Evolutionary conservation across 2,329 filamentous ascomycete genomes (phyloP).

Genomic region (Aureobasidium musti): DNA sequence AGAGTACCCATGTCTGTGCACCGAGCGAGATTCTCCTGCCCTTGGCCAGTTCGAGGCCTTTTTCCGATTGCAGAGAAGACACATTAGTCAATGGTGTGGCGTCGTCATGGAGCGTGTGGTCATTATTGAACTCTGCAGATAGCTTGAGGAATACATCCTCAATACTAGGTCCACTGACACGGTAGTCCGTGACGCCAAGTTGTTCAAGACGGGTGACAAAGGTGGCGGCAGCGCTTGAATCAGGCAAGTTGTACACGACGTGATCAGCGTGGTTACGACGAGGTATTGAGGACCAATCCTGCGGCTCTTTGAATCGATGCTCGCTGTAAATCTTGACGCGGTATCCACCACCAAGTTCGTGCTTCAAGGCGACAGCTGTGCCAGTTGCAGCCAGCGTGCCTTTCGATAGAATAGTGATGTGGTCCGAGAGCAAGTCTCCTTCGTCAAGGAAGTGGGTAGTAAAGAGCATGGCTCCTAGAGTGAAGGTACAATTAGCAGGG

Average conservation of each 20-base stretch:
- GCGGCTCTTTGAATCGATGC: constrained; percentile 46
- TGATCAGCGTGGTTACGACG: constrained; percentile 65
- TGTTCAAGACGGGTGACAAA: constrained; percentile 71
- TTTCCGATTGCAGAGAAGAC: constrained; percentile 32
- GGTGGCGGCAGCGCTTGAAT: constrained; percentile 68
- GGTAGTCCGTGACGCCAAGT: constrained; percentile 70
- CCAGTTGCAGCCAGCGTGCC: constrained; percentile 79
- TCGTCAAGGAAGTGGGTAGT: constrained; percentile 96
- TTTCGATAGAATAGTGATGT: constrained; percentile 84
- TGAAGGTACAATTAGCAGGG: too few relatives aligned
- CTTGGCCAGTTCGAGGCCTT: constrained; percentile 57
- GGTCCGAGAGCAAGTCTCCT: constrained; percentile 83
- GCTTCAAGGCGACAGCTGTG: constrained; percentile 82
- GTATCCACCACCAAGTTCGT: constrained; percentile 79
- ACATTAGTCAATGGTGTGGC: constrained; percentile 29
- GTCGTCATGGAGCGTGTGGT: constrained; percentile 32
- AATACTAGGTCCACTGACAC: constrained; percentile 84
- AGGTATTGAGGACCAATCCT: constrained; percentile 35
- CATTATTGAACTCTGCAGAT: constrained; percentile 71
- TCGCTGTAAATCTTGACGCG: constrained; percentile 71
- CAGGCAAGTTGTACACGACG: constrained; percentile 69
- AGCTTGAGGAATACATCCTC: constrained; percentile 90
- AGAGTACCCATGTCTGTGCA: constrained; percentile 71
- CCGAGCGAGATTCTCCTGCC: constrained; percentile 69
- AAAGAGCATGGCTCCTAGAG: constrained; percentile 82